Base-by-base conservation (phyloP, 2,329 filamentous ascomycete genomes). In the Bipolaris victoriae region DNA sequence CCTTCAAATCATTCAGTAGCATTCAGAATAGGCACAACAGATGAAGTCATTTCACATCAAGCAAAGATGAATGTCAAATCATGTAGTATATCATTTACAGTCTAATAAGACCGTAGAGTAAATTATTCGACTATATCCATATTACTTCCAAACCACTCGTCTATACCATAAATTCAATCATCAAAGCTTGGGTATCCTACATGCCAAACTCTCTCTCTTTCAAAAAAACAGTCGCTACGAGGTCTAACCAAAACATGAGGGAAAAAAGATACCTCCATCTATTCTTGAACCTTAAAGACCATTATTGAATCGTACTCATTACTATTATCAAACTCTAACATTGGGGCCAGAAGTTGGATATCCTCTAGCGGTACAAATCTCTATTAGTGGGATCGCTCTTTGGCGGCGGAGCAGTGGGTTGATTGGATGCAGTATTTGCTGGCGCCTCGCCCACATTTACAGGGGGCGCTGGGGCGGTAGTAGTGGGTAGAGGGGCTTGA, bases 351-450 rank as follows among this genome's bases (percentile, higher is more conserved):
- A 11, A 15, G 15, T 15, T 33, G 24, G 22, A n/a, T n/a, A 22
- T n/a, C 29, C 20, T 9, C 53, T 62, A 68, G 26, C 62, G 60
- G 41, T 68, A 69, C 15, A 68, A 29, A 35, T 58, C 59, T n/a
- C 57, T 44, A 33, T 68, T 54, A n/a, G 61, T 61, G 3, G 60
- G 49, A 24, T 65, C 61, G 10, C 60, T 58, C 52, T 61, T 65
- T 10, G 47, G 55, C 1, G 55, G 57, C 4, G 56, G 61, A 57
- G 56, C 52, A 6, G 60, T 41, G 18, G 57, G n/a, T 5, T 35
- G 18, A 3, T n/a, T 39, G 9, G 53, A 15, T 15, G 29, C 48
- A 5, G 53, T 11, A 0, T 55, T 44, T 16, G 43, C 41, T 2
- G 57, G 44, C 5, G 47, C 41, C 18, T 60, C 52, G 22, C 44